These are phyloP conservation scores for Parsonsia alboflavescens DNA, from an alignment of 257 asterid species.

Conservation along the genomic window DNA sequence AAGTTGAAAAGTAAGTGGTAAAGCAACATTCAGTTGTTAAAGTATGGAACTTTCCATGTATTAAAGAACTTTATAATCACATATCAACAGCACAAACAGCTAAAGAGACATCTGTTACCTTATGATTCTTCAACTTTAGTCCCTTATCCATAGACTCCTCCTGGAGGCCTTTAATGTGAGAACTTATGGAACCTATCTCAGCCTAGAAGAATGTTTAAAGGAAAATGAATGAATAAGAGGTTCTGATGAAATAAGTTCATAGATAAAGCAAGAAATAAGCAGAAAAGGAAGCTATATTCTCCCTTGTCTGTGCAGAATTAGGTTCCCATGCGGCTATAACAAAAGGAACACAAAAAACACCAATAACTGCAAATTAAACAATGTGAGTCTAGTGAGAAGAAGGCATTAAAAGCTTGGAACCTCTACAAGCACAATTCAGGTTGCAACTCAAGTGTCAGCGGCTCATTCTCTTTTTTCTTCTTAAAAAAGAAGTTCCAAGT, in stretches of 20 bases:
- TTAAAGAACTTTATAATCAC: not conserved
- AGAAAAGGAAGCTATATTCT: not conserved
- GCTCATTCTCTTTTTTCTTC: not conserved
- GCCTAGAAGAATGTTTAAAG: conserved; percentile 37
- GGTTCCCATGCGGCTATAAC: not conserved
- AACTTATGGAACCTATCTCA: conserved; percentile 98
- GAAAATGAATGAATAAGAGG: not conserved
- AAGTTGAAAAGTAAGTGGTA: not conserved
- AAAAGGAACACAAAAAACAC: not conserved
- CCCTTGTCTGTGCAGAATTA: not conserved
- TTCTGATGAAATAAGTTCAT: not conserved
- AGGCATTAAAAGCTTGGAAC: not conserved
- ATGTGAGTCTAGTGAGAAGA: not conserved
- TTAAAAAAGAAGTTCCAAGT: not conserved
- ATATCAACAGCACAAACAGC: not conserved
- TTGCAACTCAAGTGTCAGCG: not conserved
- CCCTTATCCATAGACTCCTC: conserved; percentile 99
- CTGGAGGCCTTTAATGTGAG: conserved; percentile 92
- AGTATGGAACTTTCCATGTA: not conserved
- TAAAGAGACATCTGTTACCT: conserved; percentile 42
- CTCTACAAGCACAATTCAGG: not conserved
- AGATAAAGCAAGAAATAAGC: not conserved
- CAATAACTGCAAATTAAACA: not conserved
- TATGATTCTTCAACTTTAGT: conserved; percentile 92
- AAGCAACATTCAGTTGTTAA: not conserved